Base-by-base conservation (phyloP, 202 grass and related monocot genomes). In the Bolboschoenoplectus hybrid region DNA sequence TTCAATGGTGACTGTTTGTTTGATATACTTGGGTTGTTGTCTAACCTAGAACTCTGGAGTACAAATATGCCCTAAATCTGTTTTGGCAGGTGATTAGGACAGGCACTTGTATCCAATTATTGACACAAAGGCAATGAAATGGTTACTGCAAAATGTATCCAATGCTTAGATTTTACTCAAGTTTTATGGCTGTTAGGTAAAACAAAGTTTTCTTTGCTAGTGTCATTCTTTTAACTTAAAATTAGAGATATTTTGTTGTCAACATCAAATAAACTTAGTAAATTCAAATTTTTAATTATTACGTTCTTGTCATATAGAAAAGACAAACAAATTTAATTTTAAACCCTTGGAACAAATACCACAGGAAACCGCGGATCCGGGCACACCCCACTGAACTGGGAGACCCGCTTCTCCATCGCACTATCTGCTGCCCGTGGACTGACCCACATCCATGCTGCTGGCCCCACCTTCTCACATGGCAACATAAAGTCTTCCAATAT, bases 401-500 rank as follows among this genome's bases (percentile, higher is more conserved):
- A 94, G 63, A 91, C 91, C 70, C 61, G 93, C 77, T 89, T 88
- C 75, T 81, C 88, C 70, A 90, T 98, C 55, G 90, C 93, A 40
- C 86, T 95, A 0, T 85, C 96, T 82, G 87, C 93, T n/a, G 96
- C 96, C n/a, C 87, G 82, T 4, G 93, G 93, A 38, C 36, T 95
- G 19, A 87, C 82, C 55, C 84, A 94, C 96, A 95, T 98, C 87
- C 96, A 98, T 89, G 93, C 93, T 6, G 91, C 87, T 1, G 38
- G 56, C 0, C 89, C 96, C 2, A 90, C 89, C 52, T 86, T 91
- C 86, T 98, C 96, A 14, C 96, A 98, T 74, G 96, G 96, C 87
- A 98, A 98, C 90, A 95, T 98, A 82, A 98, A 95, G 85, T 98
- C 93, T 34, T 98, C 96, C 52, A 98, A 98, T 86, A 90, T 98